Base-by-base conservation (phyloP, 2,329 filamentous ascomycete genomes). In the Ceratocystis alfenasii region DNA sequence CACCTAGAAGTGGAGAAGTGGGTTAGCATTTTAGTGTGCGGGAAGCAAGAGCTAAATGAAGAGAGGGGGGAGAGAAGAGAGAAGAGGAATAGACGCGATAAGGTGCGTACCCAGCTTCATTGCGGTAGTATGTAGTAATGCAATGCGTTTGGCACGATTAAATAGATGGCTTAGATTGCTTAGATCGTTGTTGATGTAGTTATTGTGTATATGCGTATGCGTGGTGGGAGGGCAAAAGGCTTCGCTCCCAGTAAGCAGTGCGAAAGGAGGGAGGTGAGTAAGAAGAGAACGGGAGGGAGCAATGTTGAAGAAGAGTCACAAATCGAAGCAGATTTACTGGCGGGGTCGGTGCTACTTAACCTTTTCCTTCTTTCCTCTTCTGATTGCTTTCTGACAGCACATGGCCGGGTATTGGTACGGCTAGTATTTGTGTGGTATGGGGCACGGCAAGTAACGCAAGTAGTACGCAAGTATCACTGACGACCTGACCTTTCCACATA, bases 331-430 rank as follows among this genome's bases (percentile, higher is more conserved):
- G 15, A 50, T 33, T 33, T 17, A n/a, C 25, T 8, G 8, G 61
- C 44, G 46, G 30, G 28, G 61, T 50, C 61, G 45, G n/a, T 22
- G 45, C 61, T 63, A 30, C 46, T 63, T 50, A 63, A 63, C 36
- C 45, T 28, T 63, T 63, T 63, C 30, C 12, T 12, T 50, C 25
- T 25, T 59, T 59, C 53, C n/a, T 59, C 12, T 25, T n/a, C 53
- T 59, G 25, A 41, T 30, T 36, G 25, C 53, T 55, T 61, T 61
- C 48, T 53, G 48, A 53, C 48, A 53, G 46, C 17, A 50, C 22
- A 10, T 50, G 46, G 45, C 17, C 45, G 17, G 17, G 45, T 48
- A 20, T 48, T 48, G n/a, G 45, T 48, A 41, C n/a, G 45, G 45
- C 45, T 48, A 15, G 45, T 48, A 10, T 12, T 41, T 4, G 36